A percentile compares a stretch with the other conserved stretches of the same genome.
phyloP scores from a whole-genome alignment of 2,329 filamentous ascomycete genomes.

The Pseudogymnoascus sp. region DNA sequence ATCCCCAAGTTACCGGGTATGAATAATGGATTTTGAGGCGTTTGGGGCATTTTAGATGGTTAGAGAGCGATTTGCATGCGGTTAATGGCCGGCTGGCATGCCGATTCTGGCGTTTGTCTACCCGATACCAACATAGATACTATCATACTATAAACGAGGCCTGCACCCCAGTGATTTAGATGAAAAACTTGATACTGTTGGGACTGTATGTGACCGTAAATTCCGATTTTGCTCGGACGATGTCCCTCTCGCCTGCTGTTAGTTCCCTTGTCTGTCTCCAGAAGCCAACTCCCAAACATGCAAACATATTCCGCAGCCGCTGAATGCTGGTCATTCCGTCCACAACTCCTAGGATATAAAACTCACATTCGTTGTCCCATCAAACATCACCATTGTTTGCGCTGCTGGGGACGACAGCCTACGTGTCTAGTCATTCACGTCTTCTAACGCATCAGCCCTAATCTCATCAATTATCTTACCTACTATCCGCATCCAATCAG shows the following conservation, averaged over 20 bases:
- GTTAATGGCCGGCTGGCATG: neutral
- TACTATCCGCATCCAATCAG: neutral
- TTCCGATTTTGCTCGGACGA: neutral
- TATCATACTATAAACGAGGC: neutral
- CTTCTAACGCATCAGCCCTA: neutral
- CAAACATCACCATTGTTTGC: neutral
- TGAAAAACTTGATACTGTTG: neutral
- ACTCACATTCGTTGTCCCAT: neutral
- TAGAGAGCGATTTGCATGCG: neutral
- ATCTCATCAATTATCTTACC: neutral
- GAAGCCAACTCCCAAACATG: neutral
- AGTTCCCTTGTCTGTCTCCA: neutral
- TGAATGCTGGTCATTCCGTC: neutral
- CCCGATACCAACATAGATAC: neutral
- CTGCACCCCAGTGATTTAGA: neutral
- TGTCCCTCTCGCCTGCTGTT: neutral
- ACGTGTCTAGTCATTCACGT: neutral
- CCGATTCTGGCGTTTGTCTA: neutral
- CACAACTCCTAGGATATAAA: neutral
- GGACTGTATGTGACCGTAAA: neutral
- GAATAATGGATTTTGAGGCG: neutral
- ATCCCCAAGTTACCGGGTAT: neutral
- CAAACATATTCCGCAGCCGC: neutral
- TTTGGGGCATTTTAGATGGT: neutral
- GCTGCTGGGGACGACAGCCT: neutral